Evolutionary conservation across 2,329 filamentous ascomycete genomes (phyloP).

Genomic region (Neodidymelliopsis sp.): DNA sequence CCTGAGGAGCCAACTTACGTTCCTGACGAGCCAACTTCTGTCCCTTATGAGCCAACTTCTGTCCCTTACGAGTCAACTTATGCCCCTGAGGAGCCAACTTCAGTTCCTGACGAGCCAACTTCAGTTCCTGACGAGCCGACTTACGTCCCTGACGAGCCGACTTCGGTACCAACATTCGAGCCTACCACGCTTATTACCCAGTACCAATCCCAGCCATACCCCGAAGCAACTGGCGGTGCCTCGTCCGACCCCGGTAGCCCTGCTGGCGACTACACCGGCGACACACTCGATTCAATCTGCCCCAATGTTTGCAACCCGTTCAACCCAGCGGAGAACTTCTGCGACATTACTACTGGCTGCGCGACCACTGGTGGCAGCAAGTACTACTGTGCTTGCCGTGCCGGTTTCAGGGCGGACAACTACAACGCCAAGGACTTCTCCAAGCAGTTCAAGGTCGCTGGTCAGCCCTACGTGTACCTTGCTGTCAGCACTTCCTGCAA

Average conservation of each 20-base stretch:
- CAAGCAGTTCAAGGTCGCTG: conserved; percentile 36
- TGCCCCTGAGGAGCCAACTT: background rate
- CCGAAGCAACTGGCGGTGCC: background rate
- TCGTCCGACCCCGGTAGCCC: conserved; percentile 9
- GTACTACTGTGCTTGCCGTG: conserved; percentile 41
- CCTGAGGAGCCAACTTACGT: background rate
- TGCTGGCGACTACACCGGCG: conserved; percentile 27
- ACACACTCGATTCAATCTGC: conserved; percentile 29
- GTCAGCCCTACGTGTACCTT: conserved; percentile 37
- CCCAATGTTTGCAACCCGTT: conserved; percentile 36
- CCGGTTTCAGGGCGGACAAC: conserved; percentile 30
- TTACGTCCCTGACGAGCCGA: background rate
- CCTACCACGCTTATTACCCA: conserved; percentile 8
- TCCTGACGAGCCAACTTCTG: background rate
- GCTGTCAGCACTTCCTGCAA: conserved; percentile 29
- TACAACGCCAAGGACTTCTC: conserved; percentile 36
- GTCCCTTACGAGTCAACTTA: background rate
- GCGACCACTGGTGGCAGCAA: conserved; percentile 31
- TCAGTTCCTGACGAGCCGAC: conserved; percentile 4
- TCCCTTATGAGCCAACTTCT: background rate
- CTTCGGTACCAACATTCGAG: background rate
- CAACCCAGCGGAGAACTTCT: conserved; percentile 34
- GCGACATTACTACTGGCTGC: conserved; percentile 35
- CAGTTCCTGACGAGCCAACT: background rate
- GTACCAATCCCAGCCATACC: conserved; percentile 6